Conservation (phyloP, 257 asterid species). For the Anisodus acutangulus region DNA sequence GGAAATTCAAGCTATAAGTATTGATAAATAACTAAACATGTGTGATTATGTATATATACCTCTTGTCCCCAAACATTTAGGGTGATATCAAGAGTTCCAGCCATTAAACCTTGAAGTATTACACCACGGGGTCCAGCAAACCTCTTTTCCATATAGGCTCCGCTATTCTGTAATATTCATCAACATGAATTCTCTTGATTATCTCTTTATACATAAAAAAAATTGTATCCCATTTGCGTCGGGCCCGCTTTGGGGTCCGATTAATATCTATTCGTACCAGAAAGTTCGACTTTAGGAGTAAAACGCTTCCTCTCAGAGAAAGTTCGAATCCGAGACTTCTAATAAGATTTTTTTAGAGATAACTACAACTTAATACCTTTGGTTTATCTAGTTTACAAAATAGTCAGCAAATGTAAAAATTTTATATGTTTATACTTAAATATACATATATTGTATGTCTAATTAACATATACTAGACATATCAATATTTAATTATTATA, state of each 20-base stretch:
- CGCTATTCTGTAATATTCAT: slow-evolving; percentile 70
- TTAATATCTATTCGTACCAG: too few relatives aligned
- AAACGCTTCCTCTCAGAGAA: not conserved
- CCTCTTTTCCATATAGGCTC: slow-evolving; percentile 95
- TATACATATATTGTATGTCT: too few relatives aligned
- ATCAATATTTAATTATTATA: too few relatives aligned
- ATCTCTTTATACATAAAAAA: too few relatives aligned
- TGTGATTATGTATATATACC: slow-evolving; percentile 41
- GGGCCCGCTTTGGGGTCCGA: not conserved
- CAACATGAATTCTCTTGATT: not conserved
- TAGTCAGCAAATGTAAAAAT: too few relatives aligned
- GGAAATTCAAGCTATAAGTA: too few relatives aligned
- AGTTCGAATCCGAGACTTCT: not conserved
- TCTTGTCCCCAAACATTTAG: slow-evolving; percentile 69
- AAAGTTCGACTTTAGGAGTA: not conserved
- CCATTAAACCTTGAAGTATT: slow-evolving; percentile 76
- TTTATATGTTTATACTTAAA: too few relatives aligned
- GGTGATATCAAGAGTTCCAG: slow-evolving; percentile 86
- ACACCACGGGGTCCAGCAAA: slow-evolving; percentile 84
- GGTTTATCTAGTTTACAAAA: too few relatives aligned
- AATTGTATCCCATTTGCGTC: too few relatives aligned
- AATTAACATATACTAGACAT: too few relatives aligned
- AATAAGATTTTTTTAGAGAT: not conserved
- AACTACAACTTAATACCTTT: too few relatives aligned
- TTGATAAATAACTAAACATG: not conserved